Conservation (phyloP, 1,284 basidiomycete species). For the Salmacisia buchloeana region DNA sequence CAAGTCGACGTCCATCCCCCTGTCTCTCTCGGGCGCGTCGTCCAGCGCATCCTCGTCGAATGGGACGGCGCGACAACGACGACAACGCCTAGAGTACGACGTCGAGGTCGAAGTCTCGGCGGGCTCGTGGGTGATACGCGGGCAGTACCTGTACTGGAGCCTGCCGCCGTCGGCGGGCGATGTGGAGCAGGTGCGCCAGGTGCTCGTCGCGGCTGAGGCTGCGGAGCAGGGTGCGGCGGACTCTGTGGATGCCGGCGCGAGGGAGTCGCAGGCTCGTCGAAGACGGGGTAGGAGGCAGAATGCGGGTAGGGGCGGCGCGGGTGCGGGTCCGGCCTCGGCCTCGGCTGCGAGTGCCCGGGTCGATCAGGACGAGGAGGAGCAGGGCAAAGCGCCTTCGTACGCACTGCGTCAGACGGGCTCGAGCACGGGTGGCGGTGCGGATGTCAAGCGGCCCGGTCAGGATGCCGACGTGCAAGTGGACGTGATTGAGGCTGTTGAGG, state of each 20-base stretch:
- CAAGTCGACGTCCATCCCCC: background rate
- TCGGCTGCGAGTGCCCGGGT: background rate
- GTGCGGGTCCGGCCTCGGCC: background rate
- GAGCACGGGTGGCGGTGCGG: background rate
- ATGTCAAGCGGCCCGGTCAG: background rate
- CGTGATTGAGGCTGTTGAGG: background rate
- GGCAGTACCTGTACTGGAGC: conserved; percentile 74
- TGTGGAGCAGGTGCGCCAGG: background rate
- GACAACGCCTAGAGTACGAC: background rate
- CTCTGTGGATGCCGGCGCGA: background rate
- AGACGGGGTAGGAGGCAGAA: background rate
- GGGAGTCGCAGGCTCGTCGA: background rate
- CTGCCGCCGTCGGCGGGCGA: conserved; percentile 55
- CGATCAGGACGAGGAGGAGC: background rate
- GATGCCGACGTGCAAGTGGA: background rate
- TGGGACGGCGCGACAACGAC: conserved; percentile 40
- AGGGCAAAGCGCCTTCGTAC: background rate
- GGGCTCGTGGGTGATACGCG: conserved; percentile 66
- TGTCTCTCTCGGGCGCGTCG: background rate
- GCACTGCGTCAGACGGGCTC: background rate
- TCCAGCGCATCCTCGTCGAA: conserved; percentile 36
- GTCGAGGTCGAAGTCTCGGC: conserved; percentile 58
- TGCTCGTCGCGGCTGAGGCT: background rate
- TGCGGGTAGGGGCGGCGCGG: too few relatives aligned
- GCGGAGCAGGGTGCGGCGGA: background rate